Evolutionary conservation across 2,329 filamentous ascomycete genomes (phyloP), one percentile per base, ranked within the genome.

Genomic region (Penicillium sp.): DNA sequence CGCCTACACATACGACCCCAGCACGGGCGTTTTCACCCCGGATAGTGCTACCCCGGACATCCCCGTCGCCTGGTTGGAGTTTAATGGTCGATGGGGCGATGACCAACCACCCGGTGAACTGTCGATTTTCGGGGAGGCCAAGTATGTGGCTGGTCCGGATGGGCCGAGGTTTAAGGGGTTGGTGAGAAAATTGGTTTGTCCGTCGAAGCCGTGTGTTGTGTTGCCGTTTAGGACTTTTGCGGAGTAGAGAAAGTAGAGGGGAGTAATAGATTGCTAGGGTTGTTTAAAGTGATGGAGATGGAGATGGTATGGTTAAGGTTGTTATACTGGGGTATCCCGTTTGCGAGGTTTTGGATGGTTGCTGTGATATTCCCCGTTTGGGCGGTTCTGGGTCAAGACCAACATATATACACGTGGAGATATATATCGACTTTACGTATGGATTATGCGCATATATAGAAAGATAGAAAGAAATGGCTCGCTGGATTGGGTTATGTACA

Each of bases 11-110:
- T 89, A 83, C 70, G 76, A 85, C 56, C 68, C 74, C 35, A 62
- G 61, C 0, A 78, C 70, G 0, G 73, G 73, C 12, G 73, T 61
- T 0, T 88, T 88, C 65, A 75, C 78, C 3, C 85, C 2, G 85
- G 84, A n/a, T n/a, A n/a, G n/a, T n/a, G n/a, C 58, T 79, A 67
- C 9, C 17, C 8, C 37, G 5, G 65, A 65, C 7, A 79, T 76
- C 50, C 86, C 88, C 0, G 76, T 84, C 2, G 80, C 79, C 15
- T 89, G 83, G 77, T 77, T 90, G 63, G 70, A 82, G 42, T 90
- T 83, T 70, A 76, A 76, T 28, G 88, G 88, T 0, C 75, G 77
- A 35, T 91, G 88, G 88, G 88, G 88, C 2, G 87, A 90, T 68
- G 73, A 85, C 63, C 80, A 85, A 68, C 86, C 88, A 59, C 81